phyloP scores from a whole-genome alignment of 2,329 filamentous ascomycete species.

The Fusarium nelsonii region DNA sequence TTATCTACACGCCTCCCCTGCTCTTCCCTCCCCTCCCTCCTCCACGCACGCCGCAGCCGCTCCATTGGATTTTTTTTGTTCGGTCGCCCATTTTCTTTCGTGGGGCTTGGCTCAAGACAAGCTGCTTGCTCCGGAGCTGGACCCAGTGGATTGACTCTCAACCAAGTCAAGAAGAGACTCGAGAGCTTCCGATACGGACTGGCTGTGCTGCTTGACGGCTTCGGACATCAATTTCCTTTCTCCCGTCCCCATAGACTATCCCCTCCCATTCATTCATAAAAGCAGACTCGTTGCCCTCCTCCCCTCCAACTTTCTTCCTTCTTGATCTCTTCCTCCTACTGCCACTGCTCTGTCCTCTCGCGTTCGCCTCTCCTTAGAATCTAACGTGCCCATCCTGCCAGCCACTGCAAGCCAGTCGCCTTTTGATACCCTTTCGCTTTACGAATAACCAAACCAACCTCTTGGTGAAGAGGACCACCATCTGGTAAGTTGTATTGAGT shows the following conservation, averaged over 20 bases:
- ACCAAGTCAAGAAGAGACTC: constrained; percentile 8
- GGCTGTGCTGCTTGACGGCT: constrained; percentile 11
- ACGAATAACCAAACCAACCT: constrained; percentile 19
- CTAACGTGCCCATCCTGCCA: constrained; percentile 32
- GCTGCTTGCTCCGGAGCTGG: constrained; percentile 36
- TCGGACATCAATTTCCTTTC: constrained; percentile 38
- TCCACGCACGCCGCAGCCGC: constrained; percentile 43
- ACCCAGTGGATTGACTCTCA: constrained; percentile 42
- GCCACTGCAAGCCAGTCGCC: constrained; percentile 47
- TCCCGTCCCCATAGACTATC: constrained; percentile 6
- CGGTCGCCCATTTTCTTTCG: constrained; percentile 36
- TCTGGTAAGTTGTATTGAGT: constrained; percentile 47
- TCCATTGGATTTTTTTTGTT: constrained; percentile 43
- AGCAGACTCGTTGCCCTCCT: constrained; percentile 41
- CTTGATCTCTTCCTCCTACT: constrained; percentile 36
- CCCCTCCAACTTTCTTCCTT: constrained; percentile 23
- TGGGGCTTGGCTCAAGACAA: constrained; percentile 37
- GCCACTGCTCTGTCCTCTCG: constrained; percentile 42
- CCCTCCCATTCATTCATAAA: constrained; percentile 43
- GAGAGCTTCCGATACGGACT: background rate
- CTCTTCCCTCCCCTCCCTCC: constrained; percentile 6
- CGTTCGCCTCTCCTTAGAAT: constrained; percentile 43
- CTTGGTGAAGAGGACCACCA: constrained; percentile 36
- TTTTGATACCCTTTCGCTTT: constrained; percentile 44
- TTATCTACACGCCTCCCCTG: constrained; percentile 37